Evolutionary conservation across 2,329 filamentous ascomycete genomes (phyloP), one percentile per base, ranked within the genome.

Genomic region (Colletotrichum sp.): DNA sequence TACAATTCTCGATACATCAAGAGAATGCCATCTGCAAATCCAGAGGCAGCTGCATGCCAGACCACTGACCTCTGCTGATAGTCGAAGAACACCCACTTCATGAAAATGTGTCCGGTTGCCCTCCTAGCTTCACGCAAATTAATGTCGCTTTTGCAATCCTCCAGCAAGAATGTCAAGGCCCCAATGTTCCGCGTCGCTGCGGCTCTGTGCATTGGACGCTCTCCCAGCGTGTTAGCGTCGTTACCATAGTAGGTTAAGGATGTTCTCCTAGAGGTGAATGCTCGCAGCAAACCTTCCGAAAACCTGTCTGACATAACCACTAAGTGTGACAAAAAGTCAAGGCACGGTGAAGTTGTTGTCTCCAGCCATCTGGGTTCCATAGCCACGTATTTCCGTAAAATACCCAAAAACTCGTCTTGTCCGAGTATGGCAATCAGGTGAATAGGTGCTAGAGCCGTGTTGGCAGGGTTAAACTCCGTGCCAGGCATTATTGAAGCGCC

Each of bases 21-120:
- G 0, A 1, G 18, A 0, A 48, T 48, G 1, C 44, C 44, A 0
- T 48, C n/a, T 0, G 9, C 10, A 48, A 48, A 48, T 6, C 44
- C 44, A 0, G 44, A 48, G 0, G 10, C 18, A 48, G 44, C 44
- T 2, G n/a, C 44, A 0, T 48, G 44, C 44, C 44, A 48, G 6
- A 48, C 10, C 6, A 22, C 18, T 22, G 44, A 48, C n/a, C 44
- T 13, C 3, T 48, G 44, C 9, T 2, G 2, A 12, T 48, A 28
- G 26, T 28, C 26, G 26, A 28, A 28, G 8, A 28, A 28, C 26
- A 28, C 26, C 39, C 39, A 48, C 18, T 44, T 44, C 36, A 39
- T 39, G 15, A 16, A 28, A 28, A 6, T 28, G 26, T 6, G 26
- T 7, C 26, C 26, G 26, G 26, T 6, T 28, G 8, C 26, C 26